Evolutionary conservation across 2,329 filamentous ascomycete species (phyloP).

Genomic region (Penicillium thymicola): DNA sequence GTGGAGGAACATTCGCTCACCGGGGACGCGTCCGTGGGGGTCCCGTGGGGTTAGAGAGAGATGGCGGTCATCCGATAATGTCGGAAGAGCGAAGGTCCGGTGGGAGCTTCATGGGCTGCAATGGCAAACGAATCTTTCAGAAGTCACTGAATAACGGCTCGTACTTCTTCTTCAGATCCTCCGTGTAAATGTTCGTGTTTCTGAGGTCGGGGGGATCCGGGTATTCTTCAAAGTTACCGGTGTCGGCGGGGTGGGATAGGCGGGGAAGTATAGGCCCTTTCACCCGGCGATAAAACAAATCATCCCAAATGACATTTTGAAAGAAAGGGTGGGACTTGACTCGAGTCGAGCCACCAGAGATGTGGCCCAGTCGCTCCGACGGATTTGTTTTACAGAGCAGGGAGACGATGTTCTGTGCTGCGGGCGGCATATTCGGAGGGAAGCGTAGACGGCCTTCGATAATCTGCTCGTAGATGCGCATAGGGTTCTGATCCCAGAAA

Average conservation of each 20-base stretch:
- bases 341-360: slow-evolving; percentile 56
- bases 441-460: slow-evolving; percentile 62
- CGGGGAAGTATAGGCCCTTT: slow-evolving; percentile 63
- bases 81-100: not conserved
- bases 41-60: not conserved
- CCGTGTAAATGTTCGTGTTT: slow-evolving; percentile 54
- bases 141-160: slow-evolving; percentile 62
- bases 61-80: not conserved
- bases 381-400: slow-evolving; percentile 63
- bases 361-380: slow-evolving; percentile 61
- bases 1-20: not conserved
- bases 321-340: slow-evolving; percentile 64
- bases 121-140: slow-evolving; percentile 31
- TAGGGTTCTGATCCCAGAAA: slow-evolving; percentile 67
- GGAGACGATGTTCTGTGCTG: slow-evolving; percentile 60
- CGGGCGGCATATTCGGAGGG: slow-evolving; percentile 56
- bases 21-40: slow-evolving; percentile 3
- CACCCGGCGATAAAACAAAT: slow-evolving; percentile 57
- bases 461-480: slow-evolving; percentile 68
- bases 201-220: slow-evolving; percentile 53
- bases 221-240: slow-evolving; percentile 65
- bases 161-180: slow-evolving; percentile 59
- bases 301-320: slow-evolving; percentile 60
- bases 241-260: slow-evolving; percentile 58
- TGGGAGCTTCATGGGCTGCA: not conserved